Base-by-base conservation (phyloP, 2,329 filamentous ascomycete genomes). In the Biscogniauxia marginata region DNA sequence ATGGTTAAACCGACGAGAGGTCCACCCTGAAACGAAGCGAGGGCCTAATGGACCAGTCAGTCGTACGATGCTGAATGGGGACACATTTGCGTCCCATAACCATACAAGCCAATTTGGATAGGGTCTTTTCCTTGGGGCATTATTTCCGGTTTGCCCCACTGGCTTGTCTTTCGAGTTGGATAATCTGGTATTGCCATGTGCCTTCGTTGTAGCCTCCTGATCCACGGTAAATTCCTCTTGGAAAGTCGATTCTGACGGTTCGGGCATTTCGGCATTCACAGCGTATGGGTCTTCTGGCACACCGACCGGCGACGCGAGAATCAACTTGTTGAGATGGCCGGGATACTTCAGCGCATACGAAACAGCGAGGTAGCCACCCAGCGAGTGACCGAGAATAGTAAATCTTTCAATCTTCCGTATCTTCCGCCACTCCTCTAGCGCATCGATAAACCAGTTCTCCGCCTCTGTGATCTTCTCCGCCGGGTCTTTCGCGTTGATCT, bases 301-400 rank as follows among this genome's bases (percentile, higher is more conserved):
- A 19, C 95, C 95, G 19, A 97, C 95, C 0, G 95, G 95, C 0
- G 91, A 96, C 0, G 91, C 95, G 24, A 99, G 83, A 61, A 99
- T 96, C 60, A 99, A 84, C 77, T 99, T 99, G 76, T 99, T 96
- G 30, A 99, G 76, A 64, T 85, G 90, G 13, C 93, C 93, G 0
- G 95, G 95, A 69, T 99, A 99, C 73, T 99, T 99, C 57, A 98
- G 80, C 1, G 95, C 93, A 70, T 99, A 99, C 19, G 92, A 93
- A 0, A 96, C 89, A 4, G 93, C 92, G 71, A 99, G 88, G 70
- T 99, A 99, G 5, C 95, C 95, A 54, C 95, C 95, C 48, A 99
- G 80, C 47, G 90, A 96, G 76, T 99, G 95, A 1, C 93, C 95
- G 7, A 98, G 81, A 3, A 99, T 80, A 0, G 95, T 99, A 70